Base-by-base conservation (phyloP, 1,139 yeast species). In the Debaryomyces nepalensis region DNA sequence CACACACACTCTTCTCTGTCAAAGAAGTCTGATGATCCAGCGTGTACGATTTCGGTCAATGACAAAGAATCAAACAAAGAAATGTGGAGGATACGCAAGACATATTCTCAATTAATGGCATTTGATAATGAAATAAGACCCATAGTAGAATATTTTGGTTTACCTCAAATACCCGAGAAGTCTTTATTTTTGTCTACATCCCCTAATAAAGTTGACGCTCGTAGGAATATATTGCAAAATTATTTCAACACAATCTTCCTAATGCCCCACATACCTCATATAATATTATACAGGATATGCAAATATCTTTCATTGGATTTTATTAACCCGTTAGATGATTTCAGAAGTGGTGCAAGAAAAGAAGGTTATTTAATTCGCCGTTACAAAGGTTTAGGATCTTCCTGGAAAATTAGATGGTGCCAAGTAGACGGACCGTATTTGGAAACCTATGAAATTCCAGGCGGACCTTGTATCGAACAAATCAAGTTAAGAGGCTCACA, bases 381-480 rank as follows among this genome's bases (percentile, higher is more conserved):
- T 38, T 52, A 77, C 65, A 60, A 63, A 59, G 69, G 87, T 65
- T 50, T 77, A 69, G 70, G 85, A 64, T 43, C 74, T 8, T 76
- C 75, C 31, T 89, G 97, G 97, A 84, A 82, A 54, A 73, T 82
- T 4, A 66, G 89, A 39, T 87, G 86, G 75, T 87, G 88, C 60
- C 82, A 81, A 33, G 75, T 87, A 11, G 87, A 84, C 48, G 87
- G 87, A 0, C 80, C 84, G 0, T 63, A 59, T 27, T 65, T 89
- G 44, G 83, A 82, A 44, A 70, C 85, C 26, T 78, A 73, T 49
- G 95, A 86, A 30, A 57, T 61, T 4, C 83, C 84, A 1, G 82
- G 81, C 5, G 88, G 87, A 1, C 63, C 73, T 3, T 52, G 78
- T 9, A 55, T 74, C n/a, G 93, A 87, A 44, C 70, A 73, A 9